Evolutionary conservation across 495 filamentous ascomycete genomes (phyloP).

Genomic region (Aspergillus indologenus): DNA sequence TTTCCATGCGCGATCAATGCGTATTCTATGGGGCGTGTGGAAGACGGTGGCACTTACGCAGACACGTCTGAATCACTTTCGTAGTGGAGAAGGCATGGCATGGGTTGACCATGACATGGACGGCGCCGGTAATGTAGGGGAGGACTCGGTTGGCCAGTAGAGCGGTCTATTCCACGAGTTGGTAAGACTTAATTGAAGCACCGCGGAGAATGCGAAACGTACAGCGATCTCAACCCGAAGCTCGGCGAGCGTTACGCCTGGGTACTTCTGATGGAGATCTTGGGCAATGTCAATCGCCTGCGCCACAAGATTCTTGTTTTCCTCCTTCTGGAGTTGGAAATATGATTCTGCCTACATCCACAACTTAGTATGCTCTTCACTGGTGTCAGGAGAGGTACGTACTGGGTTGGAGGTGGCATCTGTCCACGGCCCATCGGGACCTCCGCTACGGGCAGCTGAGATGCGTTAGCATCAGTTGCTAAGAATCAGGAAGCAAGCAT

Average conservation of each 20-base stretch:
- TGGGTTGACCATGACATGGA: conserved; percentile 12
- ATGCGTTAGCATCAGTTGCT: neutral
- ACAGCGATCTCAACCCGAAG: conserved; percentile 9
- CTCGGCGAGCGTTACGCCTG: neutral
- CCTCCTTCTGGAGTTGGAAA: conserved; percentile 1
- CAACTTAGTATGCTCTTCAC: neutral
- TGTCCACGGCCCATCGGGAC: neutral
- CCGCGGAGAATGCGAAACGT: too few species aligned
- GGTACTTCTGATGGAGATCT: neutral
- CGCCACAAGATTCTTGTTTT: neutral
- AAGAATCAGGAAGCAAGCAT: neutral
- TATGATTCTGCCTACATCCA: neutral
- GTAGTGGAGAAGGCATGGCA: conserved; percentile 3
- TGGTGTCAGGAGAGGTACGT: neutral
- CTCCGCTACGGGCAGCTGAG: neutral
- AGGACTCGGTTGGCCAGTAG: neutral
- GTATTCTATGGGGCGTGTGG: too few species aligned
- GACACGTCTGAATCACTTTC: neutral
- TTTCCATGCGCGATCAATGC: neutral
- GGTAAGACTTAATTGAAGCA: too few species aligned
- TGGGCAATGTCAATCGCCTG: neutral
- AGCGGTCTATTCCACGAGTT: conserved; percentile 7
- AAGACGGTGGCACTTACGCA: neutral
- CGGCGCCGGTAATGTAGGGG: neutral
- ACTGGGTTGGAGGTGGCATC: conserved; percentile 7